phyloP scores from a whole-genome alignment of 1,284 basidiomycete genomes.

The Ceratobasidium sp. region DNA sequence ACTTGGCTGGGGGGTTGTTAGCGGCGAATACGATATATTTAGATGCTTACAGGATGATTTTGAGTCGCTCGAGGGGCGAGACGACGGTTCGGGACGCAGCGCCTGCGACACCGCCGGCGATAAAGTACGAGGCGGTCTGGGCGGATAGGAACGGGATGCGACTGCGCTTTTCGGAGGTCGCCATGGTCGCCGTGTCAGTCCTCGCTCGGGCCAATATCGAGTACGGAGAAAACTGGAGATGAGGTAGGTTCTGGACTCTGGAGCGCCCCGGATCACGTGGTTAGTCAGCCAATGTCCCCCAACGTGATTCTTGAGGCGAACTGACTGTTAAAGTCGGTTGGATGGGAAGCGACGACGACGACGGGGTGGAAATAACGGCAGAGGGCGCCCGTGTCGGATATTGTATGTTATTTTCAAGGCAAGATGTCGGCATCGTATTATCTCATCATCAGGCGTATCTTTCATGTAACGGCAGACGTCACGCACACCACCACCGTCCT shows the following conservation, averaged over 20 bases:
- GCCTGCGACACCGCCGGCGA: slow-evolving; percentile 82
- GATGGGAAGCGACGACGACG: no score
- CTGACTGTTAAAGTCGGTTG: no score
- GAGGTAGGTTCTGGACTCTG: not conserved
- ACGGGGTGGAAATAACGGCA: no score
- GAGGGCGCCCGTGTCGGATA: no score
- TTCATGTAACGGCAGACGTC: no score
- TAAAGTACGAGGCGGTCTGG: slow-evolving; percentile 67
- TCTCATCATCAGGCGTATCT: no score
- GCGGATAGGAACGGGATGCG: slow-evolving; percentile 44
- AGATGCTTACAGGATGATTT: slow-evolving; percentile 87
- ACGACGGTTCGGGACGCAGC: slow-evolving; percentile 90
- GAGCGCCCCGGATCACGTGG: not conserved
- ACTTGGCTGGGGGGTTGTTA: slow-evolving; percentile 67
- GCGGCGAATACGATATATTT: not conserved
- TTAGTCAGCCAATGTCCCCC: not conserved
- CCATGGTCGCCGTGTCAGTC: not conserved
- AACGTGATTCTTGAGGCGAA: no score
- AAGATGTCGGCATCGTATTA: no score
- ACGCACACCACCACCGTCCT: no score
- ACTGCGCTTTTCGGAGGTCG: not conserved
- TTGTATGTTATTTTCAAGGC: no score
- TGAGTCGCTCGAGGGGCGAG: slow-evolving; percentile 87
- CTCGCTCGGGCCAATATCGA: not conserved
- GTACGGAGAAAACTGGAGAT: no score